Percentiles rank a stretch among this genome's conserved stretches.
Evolutionary conservation across 768 basidiomycete genomes (phyloP).

Genomic region (Zangia roseola): DNA sequence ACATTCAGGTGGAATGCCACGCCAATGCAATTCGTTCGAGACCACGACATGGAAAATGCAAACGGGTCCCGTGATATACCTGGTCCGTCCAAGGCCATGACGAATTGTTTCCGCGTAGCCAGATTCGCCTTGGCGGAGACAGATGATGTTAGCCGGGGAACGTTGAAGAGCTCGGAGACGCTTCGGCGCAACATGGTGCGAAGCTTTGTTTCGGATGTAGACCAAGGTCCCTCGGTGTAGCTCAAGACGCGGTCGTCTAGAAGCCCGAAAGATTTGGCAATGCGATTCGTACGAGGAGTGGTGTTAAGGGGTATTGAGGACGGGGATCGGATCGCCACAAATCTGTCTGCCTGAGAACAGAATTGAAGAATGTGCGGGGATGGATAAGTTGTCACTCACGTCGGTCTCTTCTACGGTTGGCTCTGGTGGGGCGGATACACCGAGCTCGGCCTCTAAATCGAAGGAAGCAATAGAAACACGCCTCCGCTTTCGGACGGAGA

Average conservation of each 20-base stretch:
- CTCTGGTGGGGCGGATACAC: conserved; percentile 15
- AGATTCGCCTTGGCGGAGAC: conserved; percentile 62
- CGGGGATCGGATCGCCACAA: conserved; percentile 54
- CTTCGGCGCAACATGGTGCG: conserved; percentile 50
- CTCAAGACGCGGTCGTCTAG: conserved; percentile 54
- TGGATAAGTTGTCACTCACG: conserved; percentile 20
- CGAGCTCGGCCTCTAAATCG: conserved; percentile 37
- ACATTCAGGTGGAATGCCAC: conserved; percentile 60
- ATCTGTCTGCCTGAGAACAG: conserved; percentile 52
- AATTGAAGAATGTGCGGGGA: conserved; percentile 1
- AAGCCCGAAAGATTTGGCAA: conserved; percentile 61
- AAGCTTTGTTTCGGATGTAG: conserved; percentile 39
- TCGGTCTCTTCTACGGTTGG: conserved; percentile 25
- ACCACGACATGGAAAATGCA: conserved; percentile 64
- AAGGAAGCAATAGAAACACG: conserved; percentile 40
- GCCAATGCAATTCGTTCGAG: conserved; percentile 54
- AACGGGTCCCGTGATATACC: conserved; percentile 54
- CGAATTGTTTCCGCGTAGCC: conserved; percentile 50
- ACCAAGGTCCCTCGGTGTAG: conserved; percentile 42
- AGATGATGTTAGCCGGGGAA: conserved; percentile 28
- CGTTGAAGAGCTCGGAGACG: conserved; percentile 48
- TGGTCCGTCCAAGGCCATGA: conserved; percentile 63
- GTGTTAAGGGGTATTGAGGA: conserved; percentile 52
- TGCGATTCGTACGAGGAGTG: conserved; percentile 67
- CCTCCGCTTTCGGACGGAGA: conserved; percentile 41